phyloP scores from a whole-genome alignment of 495 filamentous ascomycete species.

The Hypoxylon perforatum region DNA sequence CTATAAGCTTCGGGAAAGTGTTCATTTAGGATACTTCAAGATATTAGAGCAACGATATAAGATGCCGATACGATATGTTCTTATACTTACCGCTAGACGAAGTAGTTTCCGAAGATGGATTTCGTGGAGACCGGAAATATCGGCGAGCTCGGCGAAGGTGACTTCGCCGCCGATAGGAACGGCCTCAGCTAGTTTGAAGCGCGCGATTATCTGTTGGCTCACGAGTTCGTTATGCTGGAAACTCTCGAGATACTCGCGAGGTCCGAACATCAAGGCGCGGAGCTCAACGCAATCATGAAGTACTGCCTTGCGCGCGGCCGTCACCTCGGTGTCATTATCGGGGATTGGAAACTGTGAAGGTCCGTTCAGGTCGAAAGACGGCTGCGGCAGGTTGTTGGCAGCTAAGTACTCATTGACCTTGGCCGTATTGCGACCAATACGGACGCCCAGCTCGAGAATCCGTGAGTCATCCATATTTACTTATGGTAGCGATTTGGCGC shows the following conservation, averaged over 20 bases:
- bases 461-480: neutral
- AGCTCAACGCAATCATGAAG: slow-evolving; percentile 2
- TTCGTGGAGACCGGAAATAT: slow-evolving; percentile 34
- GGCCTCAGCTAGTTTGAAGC: slow-evolving; percentile 28
- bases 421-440: slow-evolving; percentile 29
- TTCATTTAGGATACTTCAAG: too few species aligned
- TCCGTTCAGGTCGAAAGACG: slow-evolving; percentile 20
- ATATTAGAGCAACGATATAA: too few species aligned
- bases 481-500: too few species aligned
- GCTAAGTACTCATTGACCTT: slow-evolving; percentile 24
- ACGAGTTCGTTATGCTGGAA: slow-evolving; percentile 14
- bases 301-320: neutral
- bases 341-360: neutral
- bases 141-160: slow-evolving; percentile 49
- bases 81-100: slow-evolving; percentile 58
- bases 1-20: too few species aligned
- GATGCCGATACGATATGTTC: too few species aligned
- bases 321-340: neutral
- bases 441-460: slow-evolving; percentile 10
- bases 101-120: slow-evolving; percentile 51
- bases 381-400: slow-evolving; percentile 8
- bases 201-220: slow-evolving; percentile 12
- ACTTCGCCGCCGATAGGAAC: slow-evolving; percentile 46
- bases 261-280: slow-evolving; percentile 14
- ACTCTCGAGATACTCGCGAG: slow-evolving; percentile 24